A percentile compares a stretch with the other conserved stretches of the same genome.
phyloP scores from a whole-genome alignment of 352 stramenopile genomes.

The Globisporangium spiculum region DNA sequence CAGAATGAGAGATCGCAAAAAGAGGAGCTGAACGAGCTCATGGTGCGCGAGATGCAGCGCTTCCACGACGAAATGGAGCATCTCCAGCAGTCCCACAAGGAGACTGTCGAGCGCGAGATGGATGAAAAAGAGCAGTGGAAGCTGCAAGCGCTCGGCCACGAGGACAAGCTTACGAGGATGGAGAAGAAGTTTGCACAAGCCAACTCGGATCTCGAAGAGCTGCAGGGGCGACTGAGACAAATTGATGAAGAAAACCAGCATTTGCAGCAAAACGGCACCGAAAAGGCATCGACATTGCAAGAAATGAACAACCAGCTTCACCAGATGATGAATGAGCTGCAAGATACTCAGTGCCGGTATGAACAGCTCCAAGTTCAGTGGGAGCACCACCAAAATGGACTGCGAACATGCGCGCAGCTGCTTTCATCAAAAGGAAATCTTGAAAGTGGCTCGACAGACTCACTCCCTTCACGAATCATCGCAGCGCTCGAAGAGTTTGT shows the following conservation, averaged over 20 bases:
- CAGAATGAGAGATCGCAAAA: slow-evolving; percentile 57
- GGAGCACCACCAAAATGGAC: slow-evolving; percentile 22
- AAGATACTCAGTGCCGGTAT: slow-evolving; percentile 26
- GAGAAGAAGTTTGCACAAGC: slow-evolving; percentile 19
- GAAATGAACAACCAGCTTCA: slow-evolving; percentile 60
- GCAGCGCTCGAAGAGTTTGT: slow-evolving; percentile 22
- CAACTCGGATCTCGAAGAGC: slow-evolving; percentile 28
- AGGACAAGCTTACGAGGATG: slow-evolving; percentile 19
- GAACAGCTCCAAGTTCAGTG: slow-evolving; percentile 36
- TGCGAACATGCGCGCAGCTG: slow-evolving; percentile 33
- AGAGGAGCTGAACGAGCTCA: slow-evolving; percentile 61
- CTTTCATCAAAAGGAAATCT: slow-evolving; percentile 12
- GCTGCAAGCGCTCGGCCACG: slow-evolving; percentile 13
- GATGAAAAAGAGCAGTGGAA: slow-evolving; percentile 26
- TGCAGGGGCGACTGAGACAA: slow-evolving; percentile 30
- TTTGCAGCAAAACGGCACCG: slow-evolving; percentile 40
- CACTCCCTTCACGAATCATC: slow-evolving; percentile 22
- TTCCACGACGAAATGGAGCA: slow-evolving; percentile 37
- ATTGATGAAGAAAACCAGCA: slow-evolving; percentile 40
- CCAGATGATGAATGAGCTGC: slow-evolving; percentile 31
- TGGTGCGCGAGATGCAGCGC: slow-evolving; percentile 44
- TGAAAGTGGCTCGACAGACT: slow-evolving; percentile 5
- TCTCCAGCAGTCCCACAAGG: slow-evolving; percentile 26
- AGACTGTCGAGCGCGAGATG: slow-evolving; percentile 27
- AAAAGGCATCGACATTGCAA: slow-evolving; percentile 52